Evolutionary conservation across 352 stramenopile genomes (phyloP).

Genomic region (Phytophthora chlamydospora): DNA sequence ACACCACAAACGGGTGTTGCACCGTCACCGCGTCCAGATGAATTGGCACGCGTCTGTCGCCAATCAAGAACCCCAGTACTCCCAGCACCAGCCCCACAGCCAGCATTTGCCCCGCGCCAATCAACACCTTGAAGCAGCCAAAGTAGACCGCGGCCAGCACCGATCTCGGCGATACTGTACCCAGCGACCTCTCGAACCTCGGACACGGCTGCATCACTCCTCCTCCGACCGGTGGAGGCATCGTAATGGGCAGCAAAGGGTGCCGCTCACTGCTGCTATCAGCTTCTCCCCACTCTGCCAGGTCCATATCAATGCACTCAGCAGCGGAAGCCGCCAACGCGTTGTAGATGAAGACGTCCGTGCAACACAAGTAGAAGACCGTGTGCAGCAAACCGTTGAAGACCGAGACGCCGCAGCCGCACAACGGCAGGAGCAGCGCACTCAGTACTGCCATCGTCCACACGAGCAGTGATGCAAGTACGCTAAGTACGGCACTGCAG

Average conservation of each 20-base stretch:
- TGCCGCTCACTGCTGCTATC: slow-evolving; percentile 22
- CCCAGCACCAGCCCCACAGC: slow-evolving; percentile 34
- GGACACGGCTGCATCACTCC: slow-evolving; percentile 31
- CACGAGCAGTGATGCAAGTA: slow-evolving; percentile 27
- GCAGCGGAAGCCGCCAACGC: slow-evolving; percentile 31
- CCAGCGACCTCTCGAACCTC: slow-evolving; percentile 49
- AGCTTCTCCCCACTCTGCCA: slow-evolving; percentile 14
- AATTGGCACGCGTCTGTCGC: slow-evolving; percentile 33
- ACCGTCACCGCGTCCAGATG: slow-evolving; percentile 24
- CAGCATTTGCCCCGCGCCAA: slow-evolving; percentile 42
- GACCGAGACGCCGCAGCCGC: slow-evolving; percentile 56
- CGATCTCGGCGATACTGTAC: slow-evolving; percentile 37
- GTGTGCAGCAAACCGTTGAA: slow-evolving; percentile 48
- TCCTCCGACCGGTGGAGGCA: slow-evolving; percentile 16
- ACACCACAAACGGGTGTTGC: slow-evolving; percentile 36
- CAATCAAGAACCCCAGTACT: slow-evolving; percentile 42
- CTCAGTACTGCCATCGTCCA: slow-evolving; percentile 28
- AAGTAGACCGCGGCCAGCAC: slow-evolving; percentile 58
- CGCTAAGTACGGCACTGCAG: slow-evolving; percentile 31
- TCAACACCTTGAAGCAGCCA: slow-evolving; percentile 49
- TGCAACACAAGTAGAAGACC: slow-evolving; percentile 46
- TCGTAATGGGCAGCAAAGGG: slow-evolving; percentile 47
- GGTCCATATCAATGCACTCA: slow-evolving; percentile 26
- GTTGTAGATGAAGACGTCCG: slow-evolving; percentile 63
- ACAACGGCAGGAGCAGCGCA: slow-evolving; percentile 54